Evolutionary conservation across 192 early-diverging fungal species (phyloP).

Genomic region (Lobosporangium transversale): DNA sequence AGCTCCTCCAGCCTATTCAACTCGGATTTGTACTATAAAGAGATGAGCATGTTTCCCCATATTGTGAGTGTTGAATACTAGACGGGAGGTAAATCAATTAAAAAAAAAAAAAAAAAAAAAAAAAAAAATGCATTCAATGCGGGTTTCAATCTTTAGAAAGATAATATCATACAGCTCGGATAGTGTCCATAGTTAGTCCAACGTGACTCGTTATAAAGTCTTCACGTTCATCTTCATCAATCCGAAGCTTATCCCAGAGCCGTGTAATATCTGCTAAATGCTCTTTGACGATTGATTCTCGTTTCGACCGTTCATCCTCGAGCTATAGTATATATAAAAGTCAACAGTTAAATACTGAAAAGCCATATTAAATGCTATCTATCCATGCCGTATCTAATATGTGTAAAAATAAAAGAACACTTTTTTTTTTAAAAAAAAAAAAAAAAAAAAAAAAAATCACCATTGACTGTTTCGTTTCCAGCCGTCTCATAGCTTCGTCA

Average conservation of each 20-base stretch:
- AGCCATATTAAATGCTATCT: no score
- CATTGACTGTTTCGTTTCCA: constrained; percentile 27
- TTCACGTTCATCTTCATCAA: constrained; percentile 36
- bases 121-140: neutral
- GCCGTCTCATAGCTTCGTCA: constrained; percentile 27
- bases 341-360: neutral
- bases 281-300: constrained; percentile 29
- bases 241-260: constrained; percentile 38
- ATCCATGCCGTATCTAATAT: no score
- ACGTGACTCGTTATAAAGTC: constrained; percentile 20
- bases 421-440: neutral
- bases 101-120: neutral
- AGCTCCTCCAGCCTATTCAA: constrained; percentile 41
- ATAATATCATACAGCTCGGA: constrained; percentile 38
- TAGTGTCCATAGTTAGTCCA: constrained; percentile 20
- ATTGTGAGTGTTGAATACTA: no score
- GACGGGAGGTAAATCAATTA: neutral
- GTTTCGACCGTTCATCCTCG: constrained; percentile 25
- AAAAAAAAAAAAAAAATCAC: constrained; percentile 1
- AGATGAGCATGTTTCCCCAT: neutral
- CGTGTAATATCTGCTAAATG: constrained; percentile 12
- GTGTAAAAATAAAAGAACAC: no score
- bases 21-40: constrained; percentile 54
- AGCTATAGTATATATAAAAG: constrained; percentile 4
- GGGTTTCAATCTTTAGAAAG: no score